phyloP scores from a whole-genome alignment of 768 basidiomycete genomes.

The Hydnum rufescens region DNA sequence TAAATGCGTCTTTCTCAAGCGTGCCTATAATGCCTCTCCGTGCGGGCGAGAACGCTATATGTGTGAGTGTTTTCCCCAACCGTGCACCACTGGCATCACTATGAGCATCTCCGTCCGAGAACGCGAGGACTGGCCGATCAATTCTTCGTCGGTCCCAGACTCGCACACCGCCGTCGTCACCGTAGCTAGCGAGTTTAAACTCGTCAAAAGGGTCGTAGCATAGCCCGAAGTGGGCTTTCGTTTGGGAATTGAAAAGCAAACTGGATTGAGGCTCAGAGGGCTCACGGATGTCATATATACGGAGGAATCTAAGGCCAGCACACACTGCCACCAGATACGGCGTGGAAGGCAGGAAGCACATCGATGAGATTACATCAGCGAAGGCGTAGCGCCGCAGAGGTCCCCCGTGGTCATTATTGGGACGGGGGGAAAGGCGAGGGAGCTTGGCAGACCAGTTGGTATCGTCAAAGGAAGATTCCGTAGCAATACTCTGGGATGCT shows the following conservation, averaged over 20 bases:
- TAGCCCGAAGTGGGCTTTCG: slow-evolving; percentile 47
- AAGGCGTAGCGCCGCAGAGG: slow-evolving; percentile 12
- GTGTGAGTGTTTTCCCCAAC: slow-evolving; percentile 25
- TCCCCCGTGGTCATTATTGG: neutral
- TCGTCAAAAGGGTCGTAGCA: slow-evolving; percentile 51
- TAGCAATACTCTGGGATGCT: slow-evolving; percentile 5
- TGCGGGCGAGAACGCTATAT: slow-evolving; percentile 50
- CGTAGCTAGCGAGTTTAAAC: slow-evolving; percentile 49
- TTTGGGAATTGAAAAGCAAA: slow-evolving; percentile 18
- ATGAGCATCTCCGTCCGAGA: slow-evolving; percentile 56
- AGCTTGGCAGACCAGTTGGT: neutral
- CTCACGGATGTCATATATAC: slow-evolving; percentile 54
- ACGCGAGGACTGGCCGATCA: slow-evolving; percentile 41
- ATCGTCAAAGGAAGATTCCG: neutral
- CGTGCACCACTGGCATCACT: slow-evolving; percentile 40
- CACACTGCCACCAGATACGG: slow-evolving; percentile 44
- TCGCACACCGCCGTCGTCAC: slow-evolving; percentile 44
- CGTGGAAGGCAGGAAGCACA: slow-evolving; percentile 41
- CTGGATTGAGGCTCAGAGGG: slow-evolving; percentile 17
- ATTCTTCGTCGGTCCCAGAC: slow-evolving; percentile 62
- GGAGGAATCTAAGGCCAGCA: slow-evolving; percentile 54
- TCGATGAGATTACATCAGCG: slow-evolving; percentile 45
- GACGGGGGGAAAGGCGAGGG: neutral
- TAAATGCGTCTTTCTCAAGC: slow-evolving; percentile 40
- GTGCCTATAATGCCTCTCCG: slow-evolving; percentile 50